Base-by-base conservation (phyloP, 192 early-diverging fungal genomes). In the Coemansia sp. region DNA sequence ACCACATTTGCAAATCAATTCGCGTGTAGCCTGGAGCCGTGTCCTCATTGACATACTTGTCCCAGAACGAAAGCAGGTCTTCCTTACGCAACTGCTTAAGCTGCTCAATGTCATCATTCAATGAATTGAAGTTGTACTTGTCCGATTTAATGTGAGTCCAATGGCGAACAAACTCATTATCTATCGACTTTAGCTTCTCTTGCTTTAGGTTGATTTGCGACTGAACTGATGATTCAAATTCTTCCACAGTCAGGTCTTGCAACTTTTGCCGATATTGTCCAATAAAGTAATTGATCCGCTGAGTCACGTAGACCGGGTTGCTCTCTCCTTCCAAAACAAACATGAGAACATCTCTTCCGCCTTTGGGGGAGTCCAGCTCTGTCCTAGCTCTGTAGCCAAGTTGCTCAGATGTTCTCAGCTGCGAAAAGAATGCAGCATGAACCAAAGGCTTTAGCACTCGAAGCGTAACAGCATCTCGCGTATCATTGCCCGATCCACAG, bases 401-500 rank as follows among this genome's bases (percentile, higher is more conserved):
- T 68, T 93, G 89, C 64, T 93, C 91, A 59, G 96, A 94, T 10
- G 96, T 98, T 25, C 96, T 86, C 45, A 99, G 72, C 63, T 94
- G 88, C 72, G 96, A 88, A 79, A 97, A 99, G 54, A 86, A 89
- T 17, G 93, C 92, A 62, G 94, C 89, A 27, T 88, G 71, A 8
- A 87, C 72, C 53, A 96, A 92, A 40, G 91, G 90, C 1, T 80
- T 83, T 53, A 98, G 65, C 31, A 97, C 74, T 39, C 73, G 68
- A 9, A 91, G 65, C 0, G 85, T 68, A 20, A 84, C 83, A 27
- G 88, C 86, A 24, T 87, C 73, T 15, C 79, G 59, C 38, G 65
- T 80, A 46, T 94, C 73, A 4, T 67, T 73, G 8, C 82, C 79
- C 51, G 88, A 84, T 5, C 94, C 94, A 36, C 93, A 85, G 69